phyloP scores from a whole-genome alignment of 257 asterid species.

The Forsythia viridissima region DNA sequence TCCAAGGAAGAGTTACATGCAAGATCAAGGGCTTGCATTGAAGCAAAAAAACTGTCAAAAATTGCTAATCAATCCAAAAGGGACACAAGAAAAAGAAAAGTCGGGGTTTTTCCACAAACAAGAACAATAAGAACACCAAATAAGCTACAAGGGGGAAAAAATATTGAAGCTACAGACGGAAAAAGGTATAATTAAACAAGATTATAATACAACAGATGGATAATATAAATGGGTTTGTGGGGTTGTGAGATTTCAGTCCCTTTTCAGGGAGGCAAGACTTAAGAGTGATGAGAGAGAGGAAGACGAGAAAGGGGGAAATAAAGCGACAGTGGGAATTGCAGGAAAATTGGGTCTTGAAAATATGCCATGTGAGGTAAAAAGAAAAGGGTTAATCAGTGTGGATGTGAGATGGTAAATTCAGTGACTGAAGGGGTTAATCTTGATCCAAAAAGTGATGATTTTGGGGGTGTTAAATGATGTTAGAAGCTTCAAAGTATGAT shows the following conservation, averaged over 20 bases:
- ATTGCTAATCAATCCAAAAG: neutral
- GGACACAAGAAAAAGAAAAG: slow-evolving; percentile 12
- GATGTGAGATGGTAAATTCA: neutral
- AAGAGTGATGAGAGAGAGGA: slow-evolving; percentile 8
- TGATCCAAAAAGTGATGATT: neutral
- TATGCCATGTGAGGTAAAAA: slow-evolving; percentile 16
- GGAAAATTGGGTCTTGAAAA: slow-evolving; percentile 34
- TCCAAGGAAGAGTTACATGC: slow-evolving; percentile 37
- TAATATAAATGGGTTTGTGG: slow-evolving; percentile 29
- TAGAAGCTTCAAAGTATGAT: neutral
- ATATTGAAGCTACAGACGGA: slow-evolving; percentile 14
- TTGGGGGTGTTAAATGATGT: neutral
- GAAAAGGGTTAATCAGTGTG: slow-evolving; percentile 2
- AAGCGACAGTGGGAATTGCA: slow-evolving; percentile 20
- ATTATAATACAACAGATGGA: slow-evolving; percentile 3
- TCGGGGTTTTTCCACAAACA: slow-evolving; percentile 26
- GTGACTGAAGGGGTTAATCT: neutral
- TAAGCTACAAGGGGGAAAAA: slow-evolving; percentile 18
- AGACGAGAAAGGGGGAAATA: slow-evolving; percentile 3
- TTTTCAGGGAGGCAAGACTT: slow-evolving; percentile 19
- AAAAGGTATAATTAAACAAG: slow-evolving; percentile 15
- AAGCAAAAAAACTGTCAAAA: slow-evolving; percentile 25
- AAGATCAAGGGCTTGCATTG: slow-evolving; percentile 58
- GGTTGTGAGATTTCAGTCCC: slow-evolving; percentile 21
- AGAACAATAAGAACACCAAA: slow-evolving; percentile 10